These are phyloP conservation scores for Kitagawia praeruptora DNA, from an alignment of 129 eudicot genomes.

Conservation along the genomic window DNA sequence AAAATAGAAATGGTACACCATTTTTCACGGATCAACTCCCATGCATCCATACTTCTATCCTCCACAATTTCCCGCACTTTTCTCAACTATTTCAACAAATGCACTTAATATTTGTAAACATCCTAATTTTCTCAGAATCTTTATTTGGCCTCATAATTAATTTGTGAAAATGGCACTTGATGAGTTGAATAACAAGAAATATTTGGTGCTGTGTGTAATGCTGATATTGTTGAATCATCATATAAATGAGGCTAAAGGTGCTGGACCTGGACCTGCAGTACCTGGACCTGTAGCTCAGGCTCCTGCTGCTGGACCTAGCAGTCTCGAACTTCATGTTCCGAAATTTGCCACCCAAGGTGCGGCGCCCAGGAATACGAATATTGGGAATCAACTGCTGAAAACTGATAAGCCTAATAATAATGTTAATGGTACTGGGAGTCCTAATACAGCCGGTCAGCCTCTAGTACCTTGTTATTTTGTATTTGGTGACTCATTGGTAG, in stretches of 20 bases:
- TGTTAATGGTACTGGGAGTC: not conserved
- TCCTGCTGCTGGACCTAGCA: not conserved
- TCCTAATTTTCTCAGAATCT: not conserved
- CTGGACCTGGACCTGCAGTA: not conserved
- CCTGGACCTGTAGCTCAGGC: not conserved
- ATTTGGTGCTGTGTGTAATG: not conserved
- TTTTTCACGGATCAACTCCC: not conserved
- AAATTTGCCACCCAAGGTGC: not conserved
- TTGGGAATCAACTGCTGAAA: too few species aligned
- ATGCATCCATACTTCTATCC: not conserved
- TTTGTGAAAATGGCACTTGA: not conserved
- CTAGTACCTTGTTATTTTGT: not conserved
- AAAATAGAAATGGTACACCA: not conserved
- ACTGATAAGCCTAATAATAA: too few species aligned
- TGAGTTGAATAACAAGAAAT: not conserved
- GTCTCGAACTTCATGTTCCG: not conserved
- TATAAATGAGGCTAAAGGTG: not conserved
- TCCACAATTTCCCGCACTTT: not conserved
- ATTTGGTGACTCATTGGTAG: slow-evolving; percentile 3
- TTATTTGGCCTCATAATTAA: not conserved
- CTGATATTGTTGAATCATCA: not conserved
- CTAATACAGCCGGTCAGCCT: not conserved
- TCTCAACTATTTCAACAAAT: not conserved
- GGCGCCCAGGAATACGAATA: too few species aligned
- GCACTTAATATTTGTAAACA: not conserved